A percentile compares a stretch with the other conserved stretches of the same genome.
Conservation (phyloP, 768 basidiomycete species). For the Termitomyces sp. region DNA sequence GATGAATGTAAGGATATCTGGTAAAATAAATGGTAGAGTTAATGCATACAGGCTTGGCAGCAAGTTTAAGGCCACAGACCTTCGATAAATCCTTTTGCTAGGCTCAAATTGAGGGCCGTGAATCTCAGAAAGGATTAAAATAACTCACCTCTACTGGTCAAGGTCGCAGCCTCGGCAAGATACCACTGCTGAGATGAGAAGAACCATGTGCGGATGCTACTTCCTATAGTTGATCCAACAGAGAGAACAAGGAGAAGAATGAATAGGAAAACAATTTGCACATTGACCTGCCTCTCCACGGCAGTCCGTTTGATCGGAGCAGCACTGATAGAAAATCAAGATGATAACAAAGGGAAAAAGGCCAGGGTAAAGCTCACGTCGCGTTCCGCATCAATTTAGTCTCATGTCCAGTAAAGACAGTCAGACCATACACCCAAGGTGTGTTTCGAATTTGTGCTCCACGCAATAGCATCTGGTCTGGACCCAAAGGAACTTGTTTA, state of each 20-base stretch:
- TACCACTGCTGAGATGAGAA: slow-evolving; percentile 90
- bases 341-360: not conserved
- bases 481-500: slow-evolving; percentile 85
- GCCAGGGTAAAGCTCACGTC: slow-evolving; percentile 56
- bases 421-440: slow-evolving; percentile 91
- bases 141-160: slow-evolving; percentile 58
- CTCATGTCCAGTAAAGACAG: slow-evolving; percentile 95
- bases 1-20: slow-evolving; percentile 96
- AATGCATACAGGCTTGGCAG: slow-evolving; percentile 4
- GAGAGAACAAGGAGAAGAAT: slow-evolving; percentile 82
- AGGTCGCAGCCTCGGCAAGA: slow-evolving; percentile 55
- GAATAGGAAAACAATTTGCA: slow-evolving; percentile 94
- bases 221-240: slow-evolving; percentile 87
- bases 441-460: slow-evolving; percentile 97
- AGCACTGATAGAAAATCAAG: slow-evolving; percentile 45
- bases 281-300: slow-evolving; percentile 93
- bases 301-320: slow-evolving; percentile 96
- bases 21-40: slow-evolving; percentile 7
- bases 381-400: slow-evolving; percentile 98
- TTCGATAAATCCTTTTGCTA: slow-evolving; percentile 80
- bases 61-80: slow-evolving; percentile 34
- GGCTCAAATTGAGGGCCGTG: not conserved
- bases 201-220: slow-evolving; percentile 89
- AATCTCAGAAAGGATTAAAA: not conserved
- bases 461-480: slow-evolving; percentile 89